phyloP scores from a whole-genome alignment of 495 filamentous ascomycete species.

The Clohesyomyces aquaticus region DNA sequence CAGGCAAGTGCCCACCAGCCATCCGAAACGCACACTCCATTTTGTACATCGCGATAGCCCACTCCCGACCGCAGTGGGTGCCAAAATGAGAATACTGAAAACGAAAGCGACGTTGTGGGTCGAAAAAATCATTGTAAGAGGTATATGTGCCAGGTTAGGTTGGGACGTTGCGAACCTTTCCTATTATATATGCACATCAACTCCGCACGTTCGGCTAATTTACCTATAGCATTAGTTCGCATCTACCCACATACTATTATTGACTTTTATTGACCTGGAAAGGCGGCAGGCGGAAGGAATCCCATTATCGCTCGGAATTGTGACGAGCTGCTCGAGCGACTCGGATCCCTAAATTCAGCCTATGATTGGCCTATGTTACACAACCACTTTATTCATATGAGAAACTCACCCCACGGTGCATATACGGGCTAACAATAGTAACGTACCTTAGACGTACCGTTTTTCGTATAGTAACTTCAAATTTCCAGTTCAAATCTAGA shows the following conservation, averaged over 20 bases:
- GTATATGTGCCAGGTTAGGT: not conserved
- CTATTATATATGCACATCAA: not conserved
- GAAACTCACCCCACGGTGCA: no score
- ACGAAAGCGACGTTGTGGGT: not conserved
- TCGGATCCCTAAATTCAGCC: conserved; percentile 4
- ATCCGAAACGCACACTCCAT: not conserved
- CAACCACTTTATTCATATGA: not conserved
- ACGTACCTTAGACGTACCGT: no score
- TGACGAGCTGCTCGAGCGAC: no score
- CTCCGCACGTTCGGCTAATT: not conserved
- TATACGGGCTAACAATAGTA: no score
- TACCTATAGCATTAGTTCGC: not conserved
- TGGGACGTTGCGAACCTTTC: not conserved
- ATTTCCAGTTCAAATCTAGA: no score
- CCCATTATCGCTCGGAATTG: not conserved
- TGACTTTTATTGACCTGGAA: conserved; percentile 1
- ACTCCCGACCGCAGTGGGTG: not conserved
- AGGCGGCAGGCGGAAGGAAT: not conserved
- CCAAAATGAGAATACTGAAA: not conserved
- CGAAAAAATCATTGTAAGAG: not conserved
- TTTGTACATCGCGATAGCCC: not conserved
- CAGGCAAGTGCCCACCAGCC: not conserved
- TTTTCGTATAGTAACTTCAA: no score
- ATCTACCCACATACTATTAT: not conserved
- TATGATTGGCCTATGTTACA: not conserved